These are phyloP conservation scores for Solanum clarkiae DNA, from an alignment of 257 asterid genomes.

Conservation along the genomic window DNA sequence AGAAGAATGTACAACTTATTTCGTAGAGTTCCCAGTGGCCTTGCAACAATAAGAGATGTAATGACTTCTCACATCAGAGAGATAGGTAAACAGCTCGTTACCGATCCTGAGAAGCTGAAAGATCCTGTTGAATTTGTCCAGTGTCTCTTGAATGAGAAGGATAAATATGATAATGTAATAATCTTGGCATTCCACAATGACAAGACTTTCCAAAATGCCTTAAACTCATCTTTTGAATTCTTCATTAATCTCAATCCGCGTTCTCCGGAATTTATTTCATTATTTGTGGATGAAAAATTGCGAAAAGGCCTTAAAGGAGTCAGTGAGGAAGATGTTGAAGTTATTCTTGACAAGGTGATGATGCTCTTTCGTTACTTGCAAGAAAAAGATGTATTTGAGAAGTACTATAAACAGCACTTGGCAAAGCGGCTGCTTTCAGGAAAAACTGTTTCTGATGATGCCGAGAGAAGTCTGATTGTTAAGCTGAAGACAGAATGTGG, in stretches of 20 bases:
- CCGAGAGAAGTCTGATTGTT: conserved; percentile 75
- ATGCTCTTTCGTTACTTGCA: conserved; percentile 82
- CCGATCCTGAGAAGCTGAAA: conserved; percentile 86
- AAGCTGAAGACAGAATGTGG: conserved; percentile 90
- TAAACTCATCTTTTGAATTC: conserved; percentile 78
- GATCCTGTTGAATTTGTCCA: conserved; percentile 83
- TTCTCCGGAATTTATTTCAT: conserved; percentile 81
- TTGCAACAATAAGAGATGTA: conserved; percentile 54
- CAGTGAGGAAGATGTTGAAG: conserved; percentile 79
- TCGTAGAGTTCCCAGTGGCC: conserved; percentile 58
- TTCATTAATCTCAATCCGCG: conserved; percentile 80
- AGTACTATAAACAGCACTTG: conserved; percentile 84
- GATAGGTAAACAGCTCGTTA: conserved; percentile 77
- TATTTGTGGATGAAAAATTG: conserved; percentile 77
- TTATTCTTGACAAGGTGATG: conserved; percentile 83
- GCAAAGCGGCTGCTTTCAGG: conserved; percentile 83
- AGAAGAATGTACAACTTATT: conserved; percentile 79
- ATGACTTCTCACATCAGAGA: conserved; percentile 79
- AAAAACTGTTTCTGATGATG: conserved; percentile 83
- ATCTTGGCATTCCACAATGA: conserved; percentile 54
- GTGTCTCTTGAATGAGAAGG: conserved; percentile 61
- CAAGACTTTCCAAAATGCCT: conserved; percentile 79
- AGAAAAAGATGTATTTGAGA: conserved; percentile 89
- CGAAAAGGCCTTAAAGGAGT: conserved; percentile 76
- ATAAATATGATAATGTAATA: conserved; percentile 68